phyloP scores from a whole-genome alignment of 1,284 basidiomycete genomes.

The Austroboletus olivaceoglutinosus region DNA sequence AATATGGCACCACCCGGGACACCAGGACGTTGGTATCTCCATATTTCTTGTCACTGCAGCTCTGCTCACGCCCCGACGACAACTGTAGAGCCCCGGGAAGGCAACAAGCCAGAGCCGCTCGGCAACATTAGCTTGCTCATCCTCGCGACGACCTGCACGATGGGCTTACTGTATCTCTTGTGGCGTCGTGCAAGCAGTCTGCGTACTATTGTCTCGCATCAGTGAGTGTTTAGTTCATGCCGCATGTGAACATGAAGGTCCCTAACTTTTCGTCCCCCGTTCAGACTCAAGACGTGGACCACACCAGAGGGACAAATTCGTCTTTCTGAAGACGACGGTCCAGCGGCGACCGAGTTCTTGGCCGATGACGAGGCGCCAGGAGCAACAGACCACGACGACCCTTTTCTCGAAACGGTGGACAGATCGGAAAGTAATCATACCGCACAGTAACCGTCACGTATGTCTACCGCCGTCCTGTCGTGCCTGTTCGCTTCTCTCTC shows the following conservation, averaged over 20 bases:
- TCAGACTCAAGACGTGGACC: slow-evolving; percentile 60
- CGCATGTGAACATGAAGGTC: neutral
- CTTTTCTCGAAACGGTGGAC: slow-evolving; percentile 9
- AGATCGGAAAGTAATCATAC: neutral
- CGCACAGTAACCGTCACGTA: slow-evolving; percentile 9
- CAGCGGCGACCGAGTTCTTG: slow-evolving; percentile 62
- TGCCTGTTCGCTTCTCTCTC: neutral
- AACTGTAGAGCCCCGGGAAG: slow-evolving; percentile 53
- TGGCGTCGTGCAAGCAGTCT: slow-evolving; percentile 62
- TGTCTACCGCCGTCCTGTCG: neutral
- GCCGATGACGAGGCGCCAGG: slow-evolving; percentile 50
- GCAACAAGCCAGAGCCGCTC: slow-evolving; percentile 65
- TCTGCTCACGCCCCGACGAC: neutral
- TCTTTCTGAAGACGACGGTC: slow-evolving; percentile 70
- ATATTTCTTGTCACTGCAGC: neutral
- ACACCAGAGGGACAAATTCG: slow-evolving; percentile 58
- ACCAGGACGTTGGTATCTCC: slow-evolving; percentile 23
- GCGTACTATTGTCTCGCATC: slow-evolving; percentile 61
- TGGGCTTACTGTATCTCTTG: slow-evolving; percentile 60
- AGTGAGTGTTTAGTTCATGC: slow-evolving; percentile 42
- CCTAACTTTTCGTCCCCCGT: neutral
- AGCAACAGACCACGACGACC: slow-evolving; percentile 32
- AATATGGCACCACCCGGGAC: slow-evolving; percentile 23
- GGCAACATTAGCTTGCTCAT: slow-evolving; percentile 54
- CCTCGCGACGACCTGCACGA: slow-evolving; percentile 58